Evolutionary conservation across 306 rosid species (phyloP).

Genomic region (Dalbergia cultrata): DNA sequence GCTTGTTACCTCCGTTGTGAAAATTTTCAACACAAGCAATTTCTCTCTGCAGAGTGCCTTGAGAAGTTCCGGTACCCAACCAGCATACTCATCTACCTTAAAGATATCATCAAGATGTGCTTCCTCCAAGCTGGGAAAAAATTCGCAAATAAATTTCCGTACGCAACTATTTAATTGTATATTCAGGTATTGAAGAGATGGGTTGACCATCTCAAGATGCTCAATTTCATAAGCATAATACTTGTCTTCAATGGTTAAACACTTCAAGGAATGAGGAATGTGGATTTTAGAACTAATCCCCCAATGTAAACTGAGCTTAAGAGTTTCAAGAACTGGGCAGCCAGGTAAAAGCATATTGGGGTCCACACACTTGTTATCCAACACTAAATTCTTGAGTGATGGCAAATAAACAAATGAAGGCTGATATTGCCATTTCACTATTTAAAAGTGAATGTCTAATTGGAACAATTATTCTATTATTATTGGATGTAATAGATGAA

Average conservation of each 20-base stretch:
- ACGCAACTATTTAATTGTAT: too few relatives aligned
- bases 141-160: background rate
- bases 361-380: background rate
- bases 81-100: background rate
- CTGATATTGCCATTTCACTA: too few relatives aligned
- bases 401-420: background rate
- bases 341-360: background rate
- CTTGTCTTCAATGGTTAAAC: background rate
- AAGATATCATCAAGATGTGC: background rate
- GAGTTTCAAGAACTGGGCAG: background rate
- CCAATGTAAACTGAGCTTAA: background rate
- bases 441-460: too few relatives aligned
- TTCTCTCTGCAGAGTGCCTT: background rate
- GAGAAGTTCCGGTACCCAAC: background rate
- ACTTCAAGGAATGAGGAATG: background rate
- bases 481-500: too few relatives aligned
- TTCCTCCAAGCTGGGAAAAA: background rate
- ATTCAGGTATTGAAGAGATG: background rate
- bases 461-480: too few relatives aligned
- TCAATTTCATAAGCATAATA: too few relatives aligned
- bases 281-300: background rate
- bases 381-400: background rate
- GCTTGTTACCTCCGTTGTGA: background rate
- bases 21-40: background rate
- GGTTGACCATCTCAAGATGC: background rate